phyloP scores from a whole-genome alignment of 2,329 filamentous ascomycete species.

The Sporothrix brunneoviolacea region DNA sequence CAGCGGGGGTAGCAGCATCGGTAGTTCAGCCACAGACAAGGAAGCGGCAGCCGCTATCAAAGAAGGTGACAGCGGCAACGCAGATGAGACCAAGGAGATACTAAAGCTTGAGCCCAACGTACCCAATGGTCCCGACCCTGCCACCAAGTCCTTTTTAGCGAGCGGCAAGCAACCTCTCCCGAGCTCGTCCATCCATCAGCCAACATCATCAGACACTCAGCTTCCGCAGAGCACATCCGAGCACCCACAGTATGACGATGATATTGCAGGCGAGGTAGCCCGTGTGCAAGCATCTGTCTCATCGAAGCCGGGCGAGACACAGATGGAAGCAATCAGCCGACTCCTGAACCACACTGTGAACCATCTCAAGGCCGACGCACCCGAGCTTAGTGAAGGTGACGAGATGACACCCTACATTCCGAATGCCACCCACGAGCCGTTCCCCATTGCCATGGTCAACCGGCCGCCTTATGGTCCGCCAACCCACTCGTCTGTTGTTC shows the following conservation, averaged over 20 bases:
- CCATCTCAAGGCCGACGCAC: constrained; percentile 43
- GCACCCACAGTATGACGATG: constrained; percentile 57
- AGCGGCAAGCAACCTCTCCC: constrained; percentile 21
- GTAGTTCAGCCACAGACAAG: neutral
- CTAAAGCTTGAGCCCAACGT: constrained; percentile 10
- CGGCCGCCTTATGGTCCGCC: constrained; percentile 60
- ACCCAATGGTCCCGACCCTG: constrained; percentile 17
- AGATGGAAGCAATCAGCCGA: constrained; percentile 52
- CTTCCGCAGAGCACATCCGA: constrained; percentile 51
- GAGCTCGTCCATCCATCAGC: constrained; percentile 20
- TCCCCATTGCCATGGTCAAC: constrained; percentile 67
- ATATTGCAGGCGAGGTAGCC: constrained; percentile 53
- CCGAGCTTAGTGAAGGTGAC: constrained; percentile 44
- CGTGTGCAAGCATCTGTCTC: constrained; percentile 54
- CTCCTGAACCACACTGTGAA: constrained; percentile 60
- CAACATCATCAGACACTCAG: constrained; percentile 13
- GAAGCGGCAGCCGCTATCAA: neutral
- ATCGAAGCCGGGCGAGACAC: constrained; percentile 44
- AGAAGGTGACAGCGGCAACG: neutral
- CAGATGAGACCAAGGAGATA: neutral
- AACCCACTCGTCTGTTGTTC: constrained; percentile 52
- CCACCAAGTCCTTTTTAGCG: constrained; percentile 21
- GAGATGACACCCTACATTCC: constrained; percentile 63
- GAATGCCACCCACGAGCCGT: constrained; percentile 43
- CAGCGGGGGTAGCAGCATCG: neutral